phyloP scores from a whole-genome alignment of 108 stramenopile species.

The Skeletonema costatum region DNA sequence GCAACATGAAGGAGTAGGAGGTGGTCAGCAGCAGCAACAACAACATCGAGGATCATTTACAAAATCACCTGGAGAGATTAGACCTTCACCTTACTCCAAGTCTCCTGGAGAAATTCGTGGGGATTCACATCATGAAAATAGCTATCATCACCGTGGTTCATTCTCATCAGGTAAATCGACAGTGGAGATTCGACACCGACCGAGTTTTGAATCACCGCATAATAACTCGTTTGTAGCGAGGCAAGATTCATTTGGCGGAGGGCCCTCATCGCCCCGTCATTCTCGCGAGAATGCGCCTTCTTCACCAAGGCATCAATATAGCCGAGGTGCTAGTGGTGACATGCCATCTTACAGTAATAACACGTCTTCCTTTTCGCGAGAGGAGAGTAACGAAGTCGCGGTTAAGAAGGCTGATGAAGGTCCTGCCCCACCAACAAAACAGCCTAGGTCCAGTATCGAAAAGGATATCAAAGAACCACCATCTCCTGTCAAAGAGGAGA shows the following conservation, averaged over 20 bases:
- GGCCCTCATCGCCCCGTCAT: background rate
- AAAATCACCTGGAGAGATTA: background rate
- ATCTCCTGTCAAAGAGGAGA: conserved; percentile 1
- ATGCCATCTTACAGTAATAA: background rate
- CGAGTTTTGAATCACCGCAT: background rate
- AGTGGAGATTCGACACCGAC: background rate
- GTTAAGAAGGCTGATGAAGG: background rate
- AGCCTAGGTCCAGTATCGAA: background rate
- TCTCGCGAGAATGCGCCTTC: conserved; percentile 3
- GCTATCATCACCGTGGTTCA: background rate
- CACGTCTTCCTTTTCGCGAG: background rate
- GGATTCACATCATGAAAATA: background rate
- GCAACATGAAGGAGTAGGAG: background rate
- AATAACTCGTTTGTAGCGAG: background rate
- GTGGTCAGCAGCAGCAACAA: background rate
- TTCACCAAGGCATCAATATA: background rate
- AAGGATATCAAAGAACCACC: background rate
- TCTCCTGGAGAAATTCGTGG: background rate
- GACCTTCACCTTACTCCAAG: background rate
- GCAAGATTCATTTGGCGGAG: background rate
- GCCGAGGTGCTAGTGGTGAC: background rate
- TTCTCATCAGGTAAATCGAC: background rate
- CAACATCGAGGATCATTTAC: background rate
- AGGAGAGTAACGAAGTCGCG: background rate
- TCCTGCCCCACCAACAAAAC: background rate